Evolutionary conservation across 495 filamentous ascomycete genomes (phyloP).

Genomic region (Penicillium ucsense): DNA sequence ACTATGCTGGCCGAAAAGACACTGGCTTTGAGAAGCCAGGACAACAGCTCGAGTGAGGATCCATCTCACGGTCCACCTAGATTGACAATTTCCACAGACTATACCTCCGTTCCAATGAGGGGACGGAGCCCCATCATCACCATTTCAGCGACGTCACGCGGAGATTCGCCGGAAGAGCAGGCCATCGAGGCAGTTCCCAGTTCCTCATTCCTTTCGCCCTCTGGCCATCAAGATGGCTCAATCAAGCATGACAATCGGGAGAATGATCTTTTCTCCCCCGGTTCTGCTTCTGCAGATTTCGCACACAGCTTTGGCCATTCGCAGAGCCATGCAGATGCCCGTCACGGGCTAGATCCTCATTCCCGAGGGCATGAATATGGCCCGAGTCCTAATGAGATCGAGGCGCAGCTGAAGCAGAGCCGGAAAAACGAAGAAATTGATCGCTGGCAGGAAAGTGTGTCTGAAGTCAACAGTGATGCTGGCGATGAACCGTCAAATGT

Average conservation of each 20-base stretch:
- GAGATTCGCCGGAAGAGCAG: constrained; percentile 37
- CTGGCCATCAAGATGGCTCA: constrained; percentile 9
- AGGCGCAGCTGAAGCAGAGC: constrained; percentile 25
- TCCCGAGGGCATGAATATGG: constrained; percentile 30
- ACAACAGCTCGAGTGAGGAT: constrained; percentile 1
- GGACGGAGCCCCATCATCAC: constrained; percentile 39
- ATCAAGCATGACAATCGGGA: constrained; percentile 25
- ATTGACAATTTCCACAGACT: constrained; percentile 14
- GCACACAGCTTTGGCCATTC: constrained; percentile 26
- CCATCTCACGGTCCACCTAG: constrained; percentile 4
- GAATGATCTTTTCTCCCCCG: constrained; percentile 8
- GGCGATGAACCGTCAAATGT: constrained; percentile 19
- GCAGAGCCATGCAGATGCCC: constrained; percentile 18
- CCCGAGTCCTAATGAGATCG: constrained; percentile 37
- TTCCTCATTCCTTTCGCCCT: constrained; percentile 35
- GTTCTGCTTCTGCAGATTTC: constrained; percentile 14
- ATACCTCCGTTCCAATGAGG: constrained; percentile 16
- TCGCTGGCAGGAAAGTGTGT: constrained; percentile 35
- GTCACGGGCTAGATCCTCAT: constrained; percentile 31
- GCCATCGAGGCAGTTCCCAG: constrained; percentile 18
- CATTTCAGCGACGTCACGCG: constrained; percentile 34
- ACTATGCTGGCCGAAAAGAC: not conserved
- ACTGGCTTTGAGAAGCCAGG: not conserved
- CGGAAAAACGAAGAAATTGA: constrained; percentile 38
- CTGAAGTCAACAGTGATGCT: constrained; percentile 31